These are phyloP conservation scores for Macrotyloma uniflorum DNA, from an alignment of 306 rosid species.

Conservation along the genomic window DNA sequence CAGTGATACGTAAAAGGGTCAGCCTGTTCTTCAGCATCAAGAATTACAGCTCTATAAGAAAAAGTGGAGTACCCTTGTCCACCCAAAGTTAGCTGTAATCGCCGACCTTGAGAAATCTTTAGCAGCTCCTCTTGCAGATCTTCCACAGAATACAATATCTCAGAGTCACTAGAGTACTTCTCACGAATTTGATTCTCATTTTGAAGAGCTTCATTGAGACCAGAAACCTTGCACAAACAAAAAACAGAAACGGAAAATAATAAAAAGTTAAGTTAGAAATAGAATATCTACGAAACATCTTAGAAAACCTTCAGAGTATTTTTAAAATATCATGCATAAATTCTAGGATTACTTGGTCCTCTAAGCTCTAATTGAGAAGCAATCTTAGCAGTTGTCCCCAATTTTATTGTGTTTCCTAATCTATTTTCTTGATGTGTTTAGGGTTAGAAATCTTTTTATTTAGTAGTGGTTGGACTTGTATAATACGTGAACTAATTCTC, in stretches of 20 bases:
- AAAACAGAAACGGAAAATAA: conserved; percentile 3
- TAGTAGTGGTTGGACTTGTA: neutral
- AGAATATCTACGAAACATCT: neutral
- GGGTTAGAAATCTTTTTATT: neutral
- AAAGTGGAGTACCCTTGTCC: conserved; percentile 70
- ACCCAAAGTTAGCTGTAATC: conserved; percentile 75
- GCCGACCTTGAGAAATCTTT: conserved; percentile 74
- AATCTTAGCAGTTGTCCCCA: neutral
- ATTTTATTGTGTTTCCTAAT: conserved; percentile 14
- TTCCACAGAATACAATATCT: conserved; percentile 68
- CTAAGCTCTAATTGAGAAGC: neutral
- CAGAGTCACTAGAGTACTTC: conserved; percentile 65
- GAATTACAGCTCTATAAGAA: conserved; percentile 75
- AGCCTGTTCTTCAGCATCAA: conserved; percentile 77
- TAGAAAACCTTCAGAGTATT: neutral
- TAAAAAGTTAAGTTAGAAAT: conserved; percentile 12
- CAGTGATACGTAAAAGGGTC: conserved; percentile 73
- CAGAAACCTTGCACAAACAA: conserved; percentile 57
- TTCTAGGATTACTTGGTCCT: neutral
- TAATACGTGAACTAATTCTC: neutral
- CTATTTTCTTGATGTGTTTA: neutral
- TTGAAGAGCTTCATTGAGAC: conserved; percentile 71
- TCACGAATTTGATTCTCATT: conserved; percentile 76
- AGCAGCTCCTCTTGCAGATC: conserved; percentile 72
- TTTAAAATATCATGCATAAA: conserved; percentile 2